These are phyloP conservation scores for Cinnamomum micranthum DNA, from an alignment of 164 flowering plant genomes.

Conservation along the genomic window DNA sequence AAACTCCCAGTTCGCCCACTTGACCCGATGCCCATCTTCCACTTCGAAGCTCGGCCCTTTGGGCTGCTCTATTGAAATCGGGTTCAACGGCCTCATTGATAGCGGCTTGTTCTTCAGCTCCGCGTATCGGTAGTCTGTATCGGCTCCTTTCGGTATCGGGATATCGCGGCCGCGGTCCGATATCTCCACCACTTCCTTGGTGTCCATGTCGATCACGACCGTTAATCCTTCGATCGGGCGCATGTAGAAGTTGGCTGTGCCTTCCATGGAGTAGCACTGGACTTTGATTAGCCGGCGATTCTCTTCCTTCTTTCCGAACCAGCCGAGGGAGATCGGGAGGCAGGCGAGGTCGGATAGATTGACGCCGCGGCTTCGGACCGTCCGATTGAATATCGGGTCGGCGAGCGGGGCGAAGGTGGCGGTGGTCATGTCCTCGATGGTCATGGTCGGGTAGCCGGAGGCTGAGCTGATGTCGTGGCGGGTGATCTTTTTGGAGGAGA, in stretches of 20 bases:
- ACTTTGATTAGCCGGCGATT: conserved; percentile 63
- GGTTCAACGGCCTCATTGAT: conserved; percentile 32
- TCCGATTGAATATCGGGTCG: conserved; percentile 58
- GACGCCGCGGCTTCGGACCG: conserved; percentile 63
- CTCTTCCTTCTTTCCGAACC: conserved; percentile 75
- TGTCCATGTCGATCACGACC: conserved; percentile 66
- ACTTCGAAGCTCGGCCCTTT: conserved; percentile 59
- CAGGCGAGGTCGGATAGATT: conserved; percentile 64
- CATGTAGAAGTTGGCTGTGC: conserved; percentile 90
- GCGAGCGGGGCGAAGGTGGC: conserved; percentile 55
- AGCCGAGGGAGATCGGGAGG: conserved; percentile 72
- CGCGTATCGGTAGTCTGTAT: conserved; percentile 70
- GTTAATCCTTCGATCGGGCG: conserved; percentile 92
- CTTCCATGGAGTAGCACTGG: conserved; percentile 75
- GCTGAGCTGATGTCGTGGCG: conserved; percentile 17
- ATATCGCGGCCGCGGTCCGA: conserved; percentile 47
- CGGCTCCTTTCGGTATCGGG: conserved; percentile 60
- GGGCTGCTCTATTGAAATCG: conserved; percentile 64
- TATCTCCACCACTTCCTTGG: conserved; percentile 55
- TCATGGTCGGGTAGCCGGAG: conserved; percentile 81
- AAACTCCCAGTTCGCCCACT: conserved; percentile 97
- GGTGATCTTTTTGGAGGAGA: conserved; percentile 37
- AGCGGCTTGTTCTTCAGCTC: conserved; percentile 8
- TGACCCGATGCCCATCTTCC: conserved; percentile 61
- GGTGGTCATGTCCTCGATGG: conserved; percentile 74